Base-by-base conservation (phyloP, 495 filamentous ascomycete genomes). In the Glarea lozoyensis region DNA sequence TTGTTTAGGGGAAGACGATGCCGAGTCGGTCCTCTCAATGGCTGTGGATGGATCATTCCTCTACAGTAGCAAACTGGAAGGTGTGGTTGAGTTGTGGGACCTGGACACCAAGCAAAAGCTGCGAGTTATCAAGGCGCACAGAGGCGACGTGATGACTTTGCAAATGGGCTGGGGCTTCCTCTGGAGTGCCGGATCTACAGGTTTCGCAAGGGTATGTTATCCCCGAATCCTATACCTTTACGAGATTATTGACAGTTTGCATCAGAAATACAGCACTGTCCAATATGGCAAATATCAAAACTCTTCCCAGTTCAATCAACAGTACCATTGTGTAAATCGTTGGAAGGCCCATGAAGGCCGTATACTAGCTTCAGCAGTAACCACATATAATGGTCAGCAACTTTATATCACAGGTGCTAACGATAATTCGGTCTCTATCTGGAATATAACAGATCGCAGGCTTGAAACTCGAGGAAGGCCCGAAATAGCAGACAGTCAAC, bases 61-160 rank as follows among this genome's bases (percentile, higher is more conserved):
- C 10, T 97, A 96, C 56, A 85, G 82, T 49, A 92, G 92, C 44
- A 77, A 88, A 40, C 73, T 86, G 0, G 76, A 81, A n/a, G 92
- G 92, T n/a, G 79, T 93, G 31, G 73, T 98, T 40, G 89, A 95
- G 57, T 79, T 97, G 12, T 98, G 92, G 92, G 94, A 98, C 54
- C 68, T 97, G 11, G 92, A 98, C 57, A 96, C 92, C 1, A 78
- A 81, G 47, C 92, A 98, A 65, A 81, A 92, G 37, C 69, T 98
- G 15, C 73, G 90, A 42, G 85, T 79, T 7, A 79, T 96, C 50
- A 85, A 82, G 51, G 73, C 79, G 15, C 81, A 89, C 46, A 79
- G 75, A 16, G 83, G 81, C 6, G 93, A 96, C 57, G 72, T 98
- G 34, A 86, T 90, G 66, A 81, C 86, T 7, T 68, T 98, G 37